phyloP scores from a whole-genome alignment of 305 asterid species.

The Solanum hybrid region DNA sequence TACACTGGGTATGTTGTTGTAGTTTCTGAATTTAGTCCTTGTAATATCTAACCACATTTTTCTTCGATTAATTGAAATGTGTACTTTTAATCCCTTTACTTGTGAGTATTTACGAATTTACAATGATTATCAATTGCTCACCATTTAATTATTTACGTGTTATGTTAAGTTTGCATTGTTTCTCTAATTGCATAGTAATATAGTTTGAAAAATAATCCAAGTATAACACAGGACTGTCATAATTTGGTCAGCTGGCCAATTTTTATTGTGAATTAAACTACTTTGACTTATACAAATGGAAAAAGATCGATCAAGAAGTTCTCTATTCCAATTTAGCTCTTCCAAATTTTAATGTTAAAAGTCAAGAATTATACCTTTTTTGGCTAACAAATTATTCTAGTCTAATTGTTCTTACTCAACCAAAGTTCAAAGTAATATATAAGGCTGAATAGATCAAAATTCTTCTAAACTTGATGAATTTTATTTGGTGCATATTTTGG shows the following conservation, averaged over 20 bases:
- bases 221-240: neutral
- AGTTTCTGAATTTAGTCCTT: neutral
- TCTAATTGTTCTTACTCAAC: neutral
- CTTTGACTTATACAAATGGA: neutral
- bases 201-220: neutral
- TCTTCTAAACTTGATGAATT: no score
- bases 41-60: no score
- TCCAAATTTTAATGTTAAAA: neutral
- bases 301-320: neutral
- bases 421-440: neutral
- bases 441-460: neutral
- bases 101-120: neutral
- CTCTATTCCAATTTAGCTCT: neutral
- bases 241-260: neutral
- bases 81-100: neutral
- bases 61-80: neutral
- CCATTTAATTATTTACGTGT: neutral
- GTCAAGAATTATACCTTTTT: neutral
- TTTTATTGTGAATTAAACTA: neutral
- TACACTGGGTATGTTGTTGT: neutral
- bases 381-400: neutral
- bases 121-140: neutral
- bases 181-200: neutral
- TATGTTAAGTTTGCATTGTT: neutral
- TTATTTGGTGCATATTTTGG: neutral